Conservation (phyloP, 1,139 yeast genomes). For the Pneumocystis oryctolagi region DNA sequence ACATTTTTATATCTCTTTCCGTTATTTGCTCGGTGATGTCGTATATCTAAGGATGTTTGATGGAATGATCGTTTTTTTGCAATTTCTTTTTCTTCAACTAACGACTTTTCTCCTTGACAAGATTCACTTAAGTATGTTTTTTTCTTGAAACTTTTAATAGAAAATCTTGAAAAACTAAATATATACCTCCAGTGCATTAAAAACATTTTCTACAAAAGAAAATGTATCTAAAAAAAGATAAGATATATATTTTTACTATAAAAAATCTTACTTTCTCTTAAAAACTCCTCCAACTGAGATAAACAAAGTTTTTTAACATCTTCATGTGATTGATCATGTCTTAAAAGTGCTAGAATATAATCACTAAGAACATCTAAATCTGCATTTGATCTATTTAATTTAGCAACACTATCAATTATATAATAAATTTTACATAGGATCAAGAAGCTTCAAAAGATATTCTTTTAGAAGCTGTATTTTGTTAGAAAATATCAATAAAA, state of each 20-base stretch:
- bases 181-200: conserved; percentile 17
- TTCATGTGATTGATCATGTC: conserved; percentile 26
- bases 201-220: conserved; percentile 23
- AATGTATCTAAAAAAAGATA: conserved; percentile 13
- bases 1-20: neutral
- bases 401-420: conserved; percentile 28
- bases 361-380: conserved; percentile 33
- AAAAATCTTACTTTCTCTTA: conserved; percentile 7
- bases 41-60: neutral
- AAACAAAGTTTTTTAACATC: conserved; percentile 24
- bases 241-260: neutral
- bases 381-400: conserved; percentile 26
- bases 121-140: neutral
- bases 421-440: neutral
- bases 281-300: conserved; percentile 27
- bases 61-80: neutral
- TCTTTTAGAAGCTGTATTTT: neutral
- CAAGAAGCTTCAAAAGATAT: neutral
- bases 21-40: neutral
- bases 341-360: conserved; percentile 31
- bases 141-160: neutral
- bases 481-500: neutral
- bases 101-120: neutral
- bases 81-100: neutral
- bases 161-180: neutral